Evolutionary conservation across 2,329 filamentous ascomycete genomes (phyloP).

Genomic region (Nemania diffusa): DNA sequence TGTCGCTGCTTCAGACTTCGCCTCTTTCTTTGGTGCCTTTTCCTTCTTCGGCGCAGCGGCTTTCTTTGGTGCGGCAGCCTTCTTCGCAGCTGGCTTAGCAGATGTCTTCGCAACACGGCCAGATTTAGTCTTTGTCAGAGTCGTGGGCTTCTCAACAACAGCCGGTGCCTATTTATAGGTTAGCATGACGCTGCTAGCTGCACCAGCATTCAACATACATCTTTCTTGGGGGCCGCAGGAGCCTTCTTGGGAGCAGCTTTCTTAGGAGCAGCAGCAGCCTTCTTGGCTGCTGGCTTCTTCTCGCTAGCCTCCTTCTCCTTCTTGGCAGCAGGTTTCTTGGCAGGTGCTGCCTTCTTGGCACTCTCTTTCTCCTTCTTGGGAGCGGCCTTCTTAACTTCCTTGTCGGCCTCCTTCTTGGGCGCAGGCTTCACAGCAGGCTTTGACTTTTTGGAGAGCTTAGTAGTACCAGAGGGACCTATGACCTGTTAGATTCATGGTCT

Average conservation of each 20-base stretch:
- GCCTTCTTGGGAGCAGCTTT: constrained; percentile 56
- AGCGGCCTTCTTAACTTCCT: constrained; percentile 46
- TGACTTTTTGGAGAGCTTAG: constrained; percentile 89
- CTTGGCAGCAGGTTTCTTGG: constrained; percentile 55
- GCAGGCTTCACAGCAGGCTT: constrained; percentile 54
- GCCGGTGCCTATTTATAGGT: constrained; percentile 60
- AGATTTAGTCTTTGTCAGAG: constrained; percentile 76
- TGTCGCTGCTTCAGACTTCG: constrained; percentile 47
- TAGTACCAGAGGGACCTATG: constrained; percentile 82
- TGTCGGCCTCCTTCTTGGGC: constrained; percentile 36
- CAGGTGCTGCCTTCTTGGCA: constrained; percentile 43
- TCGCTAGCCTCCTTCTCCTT: constrained; percentile 59
- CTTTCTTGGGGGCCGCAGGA: constrained; percentile 52
- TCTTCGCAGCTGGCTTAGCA: constrained; percentile 53
- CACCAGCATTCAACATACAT: constrained; percentile 38
- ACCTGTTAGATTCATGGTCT: constrained; percentile 39
- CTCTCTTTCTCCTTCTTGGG: constrained; percentile 44
- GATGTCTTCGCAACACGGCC: constrained; percentile 82
- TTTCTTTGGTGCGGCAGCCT: constrained; percentile 57
- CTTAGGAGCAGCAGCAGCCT: constrained; percentile 58
- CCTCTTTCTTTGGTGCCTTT: constrained; percentile 50
- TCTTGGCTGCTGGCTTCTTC: constrained; percentile 83
- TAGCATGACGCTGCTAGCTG: constrained; percentile 24
- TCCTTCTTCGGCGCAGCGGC: constrained; percentile 58
- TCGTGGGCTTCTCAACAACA: constrained; percentile 52